Percentiles rank a stretch among this genome's conserved stretches.
These are phyloP conservation scores for Paramecium pentaurelia DNA, from an alignment of 73 alveolate species.

Conservation along the genomic window DNA sequence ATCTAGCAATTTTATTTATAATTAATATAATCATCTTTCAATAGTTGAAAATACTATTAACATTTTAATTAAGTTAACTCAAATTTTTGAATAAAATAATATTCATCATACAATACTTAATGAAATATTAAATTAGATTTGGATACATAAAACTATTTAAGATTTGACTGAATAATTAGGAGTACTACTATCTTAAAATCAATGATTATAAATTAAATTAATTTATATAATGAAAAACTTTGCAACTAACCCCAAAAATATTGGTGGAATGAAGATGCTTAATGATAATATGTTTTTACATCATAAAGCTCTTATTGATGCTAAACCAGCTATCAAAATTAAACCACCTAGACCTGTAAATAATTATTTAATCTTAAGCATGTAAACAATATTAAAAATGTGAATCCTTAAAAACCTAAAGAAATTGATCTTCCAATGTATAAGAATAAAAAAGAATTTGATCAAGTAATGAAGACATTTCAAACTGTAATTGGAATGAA, in stretches of 20 bases:
- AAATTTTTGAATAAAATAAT: no score
- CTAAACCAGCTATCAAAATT: constrained; percentile 1
- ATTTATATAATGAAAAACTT: neutral
- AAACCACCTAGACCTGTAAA: constrained; percentile 44
- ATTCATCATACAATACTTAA: neutral
- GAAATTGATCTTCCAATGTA: constrained; percentile 38
- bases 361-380: neutral
- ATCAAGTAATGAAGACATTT: constrained; percentile 28
- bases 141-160: neutral
- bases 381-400: neutral
- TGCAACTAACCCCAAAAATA: neutral
- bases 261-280: constrained; percentile 38
- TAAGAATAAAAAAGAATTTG: constrained; percentile 14
- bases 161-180: neutral
- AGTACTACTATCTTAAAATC: neutral
- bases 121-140: neutral
- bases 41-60: no score
- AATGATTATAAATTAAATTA: neutral
- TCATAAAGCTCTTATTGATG: constrained; percentile 45
- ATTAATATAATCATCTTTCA: no score
- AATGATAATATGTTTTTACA: constrained; percentile 5
- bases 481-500: constrained; percentile 42
- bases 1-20: no score
- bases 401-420: neutral
- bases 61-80: no score